A percentile compares a stretch with the other conserved stretches of the same genome.
Evolutionary conservation across 768 basidiomycete genomes (phyloP).

Genomic region (Lepiota brunneoincarnata): DNA sequence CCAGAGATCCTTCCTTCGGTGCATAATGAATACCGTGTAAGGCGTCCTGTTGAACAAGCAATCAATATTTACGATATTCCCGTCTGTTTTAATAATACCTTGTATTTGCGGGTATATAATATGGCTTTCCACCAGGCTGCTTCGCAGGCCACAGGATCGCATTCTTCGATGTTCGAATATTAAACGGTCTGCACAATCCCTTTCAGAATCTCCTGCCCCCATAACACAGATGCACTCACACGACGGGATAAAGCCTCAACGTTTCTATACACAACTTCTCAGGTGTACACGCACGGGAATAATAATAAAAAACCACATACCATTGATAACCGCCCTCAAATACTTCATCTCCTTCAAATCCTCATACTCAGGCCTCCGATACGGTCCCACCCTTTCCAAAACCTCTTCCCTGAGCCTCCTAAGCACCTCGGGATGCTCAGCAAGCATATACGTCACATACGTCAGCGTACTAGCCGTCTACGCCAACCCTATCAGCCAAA

Average conservation of each 20-base stretch:
- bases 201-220: neutral
- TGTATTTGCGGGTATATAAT: constrained; percentile 24
- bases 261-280: constrained; percentile 14
- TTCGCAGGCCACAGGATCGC: constrained; percentile 17
- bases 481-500: neutral
- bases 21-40: constrained; percentile 56
- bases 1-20: constrained; percentile 62
- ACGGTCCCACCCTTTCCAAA: constrained; percentile 31
- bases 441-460: constrained; percentile 42
- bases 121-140: constrained; percentile 14
- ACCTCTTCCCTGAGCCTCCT: constrained; percentile 41
- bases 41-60: constrained; percentile 15
- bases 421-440: constrained; percentile 41
- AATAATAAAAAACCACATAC: constrained; percentile 18
- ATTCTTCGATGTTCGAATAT: constrained; percentile 15
- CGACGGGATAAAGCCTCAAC: constrained; percentile 18
- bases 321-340: constrained; percentile 42
- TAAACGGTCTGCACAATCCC: constrained; percentile 5
- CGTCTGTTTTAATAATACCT: neutral
- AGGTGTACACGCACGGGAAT: constrained; percentile 5
- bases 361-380: constrained; percentile 34
- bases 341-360: constrained; percentile 42
- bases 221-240: constrained; percentile 9
- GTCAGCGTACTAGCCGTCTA: constrained; percentile 45
- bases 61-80: neutral